phyloP scores from a whole-genome alignment of 2,329 filamentous ascomycete species.

The Meredithiella fracta region DNA sequence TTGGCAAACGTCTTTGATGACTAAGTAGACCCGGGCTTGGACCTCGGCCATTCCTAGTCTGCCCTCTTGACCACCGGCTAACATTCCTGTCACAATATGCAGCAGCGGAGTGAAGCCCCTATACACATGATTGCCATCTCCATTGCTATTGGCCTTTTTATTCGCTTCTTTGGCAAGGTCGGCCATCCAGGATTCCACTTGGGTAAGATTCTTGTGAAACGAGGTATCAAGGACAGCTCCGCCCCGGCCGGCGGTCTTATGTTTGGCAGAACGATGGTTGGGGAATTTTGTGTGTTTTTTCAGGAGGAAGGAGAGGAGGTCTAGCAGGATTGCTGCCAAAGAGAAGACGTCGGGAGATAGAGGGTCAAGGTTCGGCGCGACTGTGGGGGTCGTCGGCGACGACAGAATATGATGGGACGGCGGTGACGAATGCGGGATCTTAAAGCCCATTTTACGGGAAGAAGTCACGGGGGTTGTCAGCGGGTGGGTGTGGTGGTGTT shows the following conservation, averaged over 20 bases:
- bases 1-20: constrained; percentile 32
- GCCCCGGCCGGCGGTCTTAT: constrained; percentile 40
- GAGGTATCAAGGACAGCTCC: constrained; percentile 51
- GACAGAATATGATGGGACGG: constrained; percentile 23
- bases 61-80: constrained; percentile 33
- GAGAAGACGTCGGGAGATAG: constrained; percentile 57
- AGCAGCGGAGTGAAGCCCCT: constrained; percentile 36
- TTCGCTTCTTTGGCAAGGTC: constrained; percentile 41
- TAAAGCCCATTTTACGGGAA: constrained; percentile 14
- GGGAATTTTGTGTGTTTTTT: constrained; percentile 52
- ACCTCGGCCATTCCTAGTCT: constrained; percentile 37
- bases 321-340: constrained; percentile 54
- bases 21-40: constrained; percentile 34
- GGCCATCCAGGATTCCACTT: constrained; percentile 53
- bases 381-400: constrained; percentile 20
- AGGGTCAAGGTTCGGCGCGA: constrained; percentile 29
- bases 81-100: constrained; percentile 37
- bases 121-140: constrained; percentile 31
- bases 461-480: constrained; percentile 17
- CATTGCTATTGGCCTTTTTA: constrained; percentile 26
- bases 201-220: constrained; percentile 54
- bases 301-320: constrained; percentile 51
- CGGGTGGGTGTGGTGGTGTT: constrained; percentile 19
- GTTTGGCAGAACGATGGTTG: constrained; percentile 47
- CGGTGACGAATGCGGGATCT: constrained; percentile 22